Conservation (phyloP, 441 rosid species). For the Erodium chrysanthum region DNA sequence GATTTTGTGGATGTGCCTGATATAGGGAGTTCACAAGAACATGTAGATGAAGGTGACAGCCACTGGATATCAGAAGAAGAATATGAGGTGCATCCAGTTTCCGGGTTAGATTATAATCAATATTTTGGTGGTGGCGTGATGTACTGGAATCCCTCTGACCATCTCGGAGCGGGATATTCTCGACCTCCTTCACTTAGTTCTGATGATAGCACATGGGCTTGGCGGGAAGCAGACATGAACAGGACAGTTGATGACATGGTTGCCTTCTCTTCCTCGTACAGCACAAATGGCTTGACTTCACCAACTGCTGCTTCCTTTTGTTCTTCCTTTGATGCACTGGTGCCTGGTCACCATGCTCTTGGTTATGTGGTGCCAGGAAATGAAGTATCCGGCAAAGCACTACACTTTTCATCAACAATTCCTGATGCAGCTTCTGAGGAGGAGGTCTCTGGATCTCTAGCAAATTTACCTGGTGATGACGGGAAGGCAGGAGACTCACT, state of each 20-base stretch:
- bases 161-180: slow-evolving; percentile 76
- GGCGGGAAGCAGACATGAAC: slow-evolving; percentile 95
- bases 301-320: slow-evolving; percentile 88
- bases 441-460: slow-evolving; percentile 54
- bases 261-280: slow-evolving; percentile 88
- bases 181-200: slow-evolving; percentile 96
- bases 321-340: slow-evolving; percentile 79
- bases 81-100: slow-evolving; percentile 63
- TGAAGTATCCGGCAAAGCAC: slow-evolving; percentile 60
- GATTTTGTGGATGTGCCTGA: slow-evolving; percentile 61
- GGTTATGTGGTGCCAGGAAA: slow-evolving; percentile 80
- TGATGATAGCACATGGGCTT: slow-evolving; percentile 96
- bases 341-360: slow-evolving; percentile 70
- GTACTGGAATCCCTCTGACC: slow-evolving; percentile 97
- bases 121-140: slow-evolving; percentile 96
- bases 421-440: slow-evolving; percentile 55
- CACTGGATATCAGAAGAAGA: slow-evolving; percentile 95
- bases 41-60: slow-evolving; percentile 59
- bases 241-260: slow-evolving; percentile 96
- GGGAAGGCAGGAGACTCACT: slow-evolving; percentile 62
- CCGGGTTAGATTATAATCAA: slow-evolving; percentile 85
- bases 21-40: slow-evolving; percentile 39
- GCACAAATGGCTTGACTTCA: slow-evolving; percentile 86
- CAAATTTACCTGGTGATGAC: slow-evolving; percentile 57
- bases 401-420: slow-evolving; percentile 47